Conservation (phyloP, 116 monocot species). For the Trichopus zeylanicus region DNA sequence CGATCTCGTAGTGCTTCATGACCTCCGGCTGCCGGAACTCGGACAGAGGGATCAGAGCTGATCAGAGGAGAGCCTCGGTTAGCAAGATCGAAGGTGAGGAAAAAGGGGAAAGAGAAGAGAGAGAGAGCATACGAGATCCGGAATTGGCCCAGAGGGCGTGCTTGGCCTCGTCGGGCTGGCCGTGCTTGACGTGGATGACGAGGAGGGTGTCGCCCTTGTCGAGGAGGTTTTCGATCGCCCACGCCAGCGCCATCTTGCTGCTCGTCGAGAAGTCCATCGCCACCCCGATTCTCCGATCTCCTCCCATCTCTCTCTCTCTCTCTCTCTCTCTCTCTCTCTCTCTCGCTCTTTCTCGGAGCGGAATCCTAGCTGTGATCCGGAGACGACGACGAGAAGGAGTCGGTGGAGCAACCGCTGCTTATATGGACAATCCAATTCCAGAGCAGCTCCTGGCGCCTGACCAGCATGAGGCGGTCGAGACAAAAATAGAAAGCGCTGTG, state of each 20-base stretch:
- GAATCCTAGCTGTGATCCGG: no score
- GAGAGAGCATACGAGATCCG: no score
- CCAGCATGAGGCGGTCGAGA: no score
- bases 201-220: constrained; percentile 28
- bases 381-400: no score
- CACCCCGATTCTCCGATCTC: constrained; percentile 28
- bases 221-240: constrained; percentile 38
- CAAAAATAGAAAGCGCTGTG: no score
- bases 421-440: no score
- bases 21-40: background rate
- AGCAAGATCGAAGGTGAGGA: no score
- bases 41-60: background rate
- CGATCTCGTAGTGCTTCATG: background rate
- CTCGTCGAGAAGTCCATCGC: constrained; percentile 42
- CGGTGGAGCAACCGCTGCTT: no score
- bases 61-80: no score
- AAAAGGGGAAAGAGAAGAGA: no score
- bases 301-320: constrained; percentile 18
- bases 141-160: constrained; percentile 8
- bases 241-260: constrained; percentile 29
- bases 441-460: no score
- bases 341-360: no score
- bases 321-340: background rate
- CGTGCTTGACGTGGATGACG: constrained; percentile 24
- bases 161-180: constrained; percentile 7